phyloP scores from a whole-genome alignment of 1,284 basidiomycete species.

The Tilletia caries region DNA sequence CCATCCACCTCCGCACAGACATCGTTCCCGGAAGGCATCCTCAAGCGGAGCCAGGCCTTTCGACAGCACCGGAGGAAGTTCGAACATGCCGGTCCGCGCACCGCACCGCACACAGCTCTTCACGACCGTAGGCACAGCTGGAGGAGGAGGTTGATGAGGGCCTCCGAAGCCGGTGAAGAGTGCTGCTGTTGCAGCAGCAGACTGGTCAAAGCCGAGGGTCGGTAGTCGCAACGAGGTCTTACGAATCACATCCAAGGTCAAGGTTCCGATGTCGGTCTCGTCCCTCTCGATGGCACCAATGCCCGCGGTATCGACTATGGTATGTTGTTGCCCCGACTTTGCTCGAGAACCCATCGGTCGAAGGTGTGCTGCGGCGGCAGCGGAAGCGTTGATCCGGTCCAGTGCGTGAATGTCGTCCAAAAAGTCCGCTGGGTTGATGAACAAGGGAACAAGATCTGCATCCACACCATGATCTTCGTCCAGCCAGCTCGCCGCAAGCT shows the following conservation, averaged over 20 bases:
- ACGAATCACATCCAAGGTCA: neutral
- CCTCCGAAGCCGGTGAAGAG: neutral
- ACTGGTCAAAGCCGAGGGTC: neutral
- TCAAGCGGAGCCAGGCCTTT: neutral
- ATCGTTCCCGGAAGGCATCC: neutral
- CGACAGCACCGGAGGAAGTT: neutral
- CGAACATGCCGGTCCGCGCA: neutral
- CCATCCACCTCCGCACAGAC: constrained; percentile 4
- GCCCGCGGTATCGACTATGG: neutral
- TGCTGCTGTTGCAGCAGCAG: neutral
- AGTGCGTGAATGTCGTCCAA: constrained; percentile 11
- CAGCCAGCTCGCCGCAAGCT: constrained; percentile 2
- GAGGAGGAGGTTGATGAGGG: neutral
- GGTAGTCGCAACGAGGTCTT: constrained; percentile 1
- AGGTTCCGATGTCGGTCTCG: neutral
- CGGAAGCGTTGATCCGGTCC: constrained; percentile 4
- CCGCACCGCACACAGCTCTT: constrained; percentile 5
- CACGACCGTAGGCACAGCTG: neutral
- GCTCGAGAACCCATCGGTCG: neutral
- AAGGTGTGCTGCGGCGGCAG: neutral
- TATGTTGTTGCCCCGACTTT: neutral
- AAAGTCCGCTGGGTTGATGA: neutral
- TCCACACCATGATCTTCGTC: neutral
- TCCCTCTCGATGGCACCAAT: neutral
- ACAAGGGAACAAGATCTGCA: constrained; percentile 3